Base-by-base conservation (phyloP, 2,329 filamentous ascomycete genomes). In the Grosmannia clavigera region DNA sequence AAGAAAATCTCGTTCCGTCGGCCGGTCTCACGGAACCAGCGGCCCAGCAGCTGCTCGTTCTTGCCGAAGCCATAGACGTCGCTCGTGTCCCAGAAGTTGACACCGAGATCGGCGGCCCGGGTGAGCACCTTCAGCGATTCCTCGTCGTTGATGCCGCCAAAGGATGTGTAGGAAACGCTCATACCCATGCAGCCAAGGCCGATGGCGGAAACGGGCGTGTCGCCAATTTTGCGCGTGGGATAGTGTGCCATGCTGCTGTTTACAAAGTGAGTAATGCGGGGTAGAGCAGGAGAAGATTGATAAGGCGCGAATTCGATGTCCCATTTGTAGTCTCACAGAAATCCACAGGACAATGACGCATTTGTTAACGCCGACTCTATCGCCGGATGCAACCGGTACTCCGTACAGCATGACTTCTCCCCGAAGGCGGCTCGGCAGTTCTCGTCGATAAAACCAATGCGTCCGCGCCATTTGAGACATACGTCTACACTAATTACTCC, bases 171-270 rank as follows among this genome's bases (percentile, higher is more conserved):
- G 14, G 62, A 66, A 58, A 67, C 71, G 35, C 65, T 67, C 72
- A 70, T 69, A 43, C 68, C 77, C 77, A 81, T 80, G 48, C 73
- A 70, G 29, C 78, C 78, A 33, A 78, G 74, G 12, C 77, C 78
- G 4, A 78, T 64, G 19, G 71, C 71, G 11, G 73, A 74, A 53
- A 81, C 75, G 38, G 58, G 58, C 58, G 72, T 70, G 55, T 71
- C 68, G 58, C 73, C 74, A 54, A 75, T 70, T 64, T 72, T 74
- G 59, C 73, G 70, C 60, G 57, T 58, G 72, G 70, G n/a, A 72
- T 51, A 51, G 22, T 3, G 22, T 29, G 48, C 22, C 48, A 51
- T 51, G 22, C 6, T 43, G 14, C 6, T 46, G 43, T n/a, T 9
- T 46, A n/a, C 43, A n/a, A 16, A 7, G 16, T n/a, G 43, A 7